Percentiles rank a stretch among this genome's conserved stretches.
phyloP scores from a whole-genome alignment of 768 basidiomycete species.

The Lactifluus piperatus region DNA sequence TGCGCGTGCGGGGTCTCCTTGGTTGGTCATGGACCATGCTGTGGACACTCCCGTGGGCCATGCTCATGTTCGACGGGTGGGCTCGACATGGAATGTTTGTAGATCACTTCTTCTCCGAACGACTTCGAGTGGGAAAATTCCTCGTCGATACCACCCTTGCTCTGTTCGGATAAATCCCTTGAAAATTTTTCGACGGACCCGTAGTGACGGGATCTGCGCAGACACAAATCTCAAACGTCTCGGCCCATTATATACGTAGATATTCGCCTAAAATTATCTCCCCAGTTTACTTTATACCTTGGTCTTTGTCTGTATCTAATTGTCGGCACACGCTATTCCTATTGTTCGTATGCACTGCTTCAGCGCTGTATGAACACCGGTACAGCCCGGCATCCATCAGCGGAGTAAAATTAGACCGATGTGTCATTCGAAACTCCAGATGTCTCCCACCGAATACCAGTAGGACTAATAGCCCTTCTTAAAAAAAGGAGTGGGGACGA shows the following conservation, averaged over 20 bases:
- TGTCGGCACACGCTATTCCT: too few species aligned
- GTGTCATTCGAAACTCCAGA: too few species aligned
- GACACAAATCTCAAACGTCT: too few species aligned
- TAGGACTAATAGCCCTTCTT: too few species aligned
- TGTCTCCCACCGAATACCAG: too few species aligned
- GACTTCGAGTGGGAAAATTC: background rate
- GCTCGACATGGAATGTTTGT: background rate
- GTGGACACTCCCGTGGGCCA: background rate
- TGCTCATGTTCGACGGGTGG: background rate
- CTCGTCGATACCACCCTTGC: background rate
- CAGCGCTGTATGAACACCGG: too few species aligned
- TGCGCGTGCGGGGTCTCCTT: background rate
- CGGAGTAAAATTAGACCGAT: background rate
- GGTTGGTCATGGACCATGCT: background rate
- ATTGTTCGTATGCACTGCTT: too few species aligned
- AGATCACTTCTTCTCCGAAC: background rate
- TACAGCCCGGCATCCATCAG: background rate
- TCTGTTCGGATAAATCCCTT: background rate
- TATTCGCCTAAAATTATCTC: too few species aligned
- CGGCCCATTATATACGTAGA: too few species aligned
- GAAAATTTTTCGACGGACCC: background rate
- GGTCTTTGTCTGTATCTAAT: too few species aligned
- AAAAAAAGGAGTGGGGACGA: too few species aligned
- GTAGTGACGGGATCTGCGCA: background rate
- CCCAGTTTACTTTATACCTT: too few species aligned